These are phyloP conservation scores for Agaricus blazei DNA, from an alignment of 768 basidiomycete species.

Conservation along the genomic window DNA sequence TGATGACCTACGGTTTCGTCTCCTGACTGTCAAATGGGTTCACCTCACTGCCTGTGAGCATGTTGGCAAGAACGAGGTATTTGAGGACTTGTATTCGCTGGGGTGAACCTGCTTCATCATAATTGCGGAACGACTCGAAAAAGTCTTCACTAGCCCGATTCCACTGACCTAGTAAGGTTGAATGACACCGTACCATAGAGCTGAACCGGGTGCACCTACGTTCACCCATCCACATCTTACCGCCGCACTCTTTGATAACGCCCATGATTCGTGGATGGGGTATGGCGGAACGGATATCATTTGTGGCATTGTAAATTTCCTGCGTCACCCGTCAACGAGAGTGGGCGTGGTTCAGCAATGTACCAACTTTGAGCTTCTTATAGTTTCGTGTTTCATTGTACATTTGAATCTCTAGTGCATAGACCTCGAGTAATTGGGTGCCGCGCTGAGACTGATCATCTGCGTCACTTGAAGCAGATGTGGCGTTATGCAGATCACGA, in stretches of 20 bases:
- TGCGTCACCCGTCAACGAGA: constrained; percentile 23
- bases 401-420: constrained; percentile 99
- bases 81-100: constrained; percentile 98
- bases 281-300: constrained; percentile 90
- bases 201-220: constrained; percentile 35
- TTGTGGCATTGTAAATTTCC: constrained; percentile 97
- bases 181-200: not conserved
- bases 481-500: constrained; percentile 67
- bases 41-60: constrained; percentile 97
- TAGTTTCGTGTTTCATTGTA: constrained; percentile 94
- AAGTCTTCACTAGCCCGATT: constrained; percentile 96
- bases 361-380: constrained; percentile 85
- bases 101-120: constrained; percentile 95
- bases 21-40: constrained; percentile 99
- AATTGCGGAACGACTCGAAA: constrained; percentile 98
- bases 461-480: constrained; percentile 53
- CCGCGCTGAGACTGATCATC: constrained; percentile 91
- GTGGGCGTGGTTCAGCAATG: not conserved
- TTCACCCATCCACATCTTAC: constrained; percentile 99
- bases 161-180: constrained; percentile 74
- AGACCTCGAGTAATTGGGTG: constrained; percentile 92
- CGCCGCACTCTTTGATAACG: constrained; percentile 98
- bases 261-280: constrained; percentile 99
- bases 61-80: constrained; percentile 95
- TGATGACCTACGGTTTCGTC: constrained; percentile 82